phyloP scores from a whole-genome alignment of 2,329 filamentous ascomycete species.

The Fusarium paranaense region DNA sequence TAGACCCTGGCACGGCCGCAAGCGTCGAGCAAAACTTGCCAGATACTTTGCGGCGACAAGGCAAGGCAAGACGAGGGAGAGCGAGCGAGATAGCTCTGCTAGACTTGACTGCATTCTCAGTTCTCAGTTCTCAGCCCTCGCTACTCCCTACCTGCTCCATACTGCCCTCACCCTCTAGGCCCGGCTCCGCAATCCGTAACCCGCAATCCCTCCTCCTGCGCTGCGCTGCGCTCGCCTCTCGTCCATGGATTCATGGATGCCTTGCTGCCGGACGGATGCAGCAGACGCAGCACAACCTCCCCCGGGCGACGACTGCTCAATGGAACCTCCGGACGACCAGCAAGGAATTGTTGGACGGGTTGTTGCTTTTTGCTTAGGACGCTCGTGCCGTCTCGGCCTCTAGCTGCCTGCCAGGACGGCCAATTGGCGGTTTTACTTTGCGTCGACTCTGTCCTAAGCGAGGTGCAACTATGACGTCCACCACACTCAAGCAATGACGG shows the following conservation, averaged over 20 bases:
- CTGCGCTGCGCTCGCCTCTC: neutral
- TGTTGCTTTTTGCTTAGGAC: constrained; percentile 1
- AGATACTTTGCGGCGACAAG: constrained; percentile 16
- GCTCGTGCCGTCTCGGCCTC: neutral
- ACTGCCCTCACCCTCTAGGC: neutral
- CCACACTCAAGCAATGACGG: neutral
- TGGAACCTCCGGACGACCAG: neutral
- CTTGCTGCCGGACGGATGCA: constrained; percentile 1
- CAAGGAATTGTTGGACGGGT: neutral
- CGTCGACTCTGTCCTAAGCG: neutral
- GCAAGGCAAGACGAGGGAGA: neutral
- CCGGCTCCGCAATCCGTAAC: constrained; percentile 8
- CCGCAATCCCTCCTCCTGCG: neutral
- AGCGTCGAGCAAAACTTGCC: constrained; percentile 21
- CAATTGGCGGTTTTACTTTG: constrained; percentile 1
- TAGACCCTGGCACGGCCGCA: constrained; percentile 31
- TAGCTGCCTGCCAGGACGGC: neutral
- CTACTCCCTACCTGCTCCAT: constrained; percentile 2
- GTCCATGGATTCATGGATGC: neutral
- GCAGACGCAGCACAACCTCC: neutral
- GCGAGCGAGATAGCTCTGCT: constrained; percentile 11
- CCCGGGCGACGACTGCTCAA: neutral
- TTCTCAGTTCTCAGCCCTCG: constrained; percentile 11
- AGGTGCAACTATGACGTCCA: constrained; percentile 14
- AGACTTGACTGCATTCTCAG: constrained; percentile 13